Conservation (phyloP, 2,329 filamentous ascomycete species). For the Sarocladium kiliense region DNA sequence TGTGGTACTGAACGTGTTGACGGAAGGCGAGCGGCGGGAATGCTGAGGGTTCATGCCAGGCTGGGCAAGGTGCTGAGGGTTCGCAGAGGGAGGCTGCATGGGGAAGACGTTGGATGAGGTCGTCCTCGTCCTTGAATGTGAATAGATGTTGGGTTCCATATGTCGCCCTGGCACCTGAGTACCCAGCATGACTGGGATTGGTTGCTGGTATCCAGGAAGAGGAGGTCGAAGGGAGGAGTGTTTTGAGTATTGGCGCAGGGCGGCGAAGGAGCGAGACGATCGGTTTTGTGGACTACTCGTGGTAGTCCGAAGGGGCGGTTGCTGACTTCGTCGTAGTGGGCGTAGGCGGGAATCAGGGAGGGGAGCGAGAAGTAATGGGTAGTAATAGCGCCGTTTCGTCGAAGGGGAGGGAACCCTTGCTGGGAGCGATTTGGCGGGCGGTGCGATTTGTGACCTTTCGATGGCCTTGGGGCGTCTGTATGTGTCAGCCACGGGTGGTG, state of each 20-base stretch:
- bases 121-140: slow-evolving; percentile 51
- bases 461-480: slow-evolving; percentile 1
- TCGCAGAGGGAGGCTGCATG: slow-evolving; percentile 16
- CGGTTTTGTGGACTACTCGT: neutral
- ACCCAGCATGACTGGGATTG: neutral
- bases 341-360: slow-evolving; percentile 3
- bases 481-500: slow-evolving; percentile 3
- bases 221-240: neutral
- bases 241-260: neutral
- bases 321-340: slow-evolving; percentile 3
- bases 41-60: slow-evolving; percentile 28
- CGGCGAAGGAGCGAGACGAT: neutral
- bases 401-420: slow-evolving; percentile 9
- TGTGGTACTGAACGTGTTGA: slow-evolving; percentile 65
- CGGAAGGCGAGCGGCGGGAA: slow-evolving; percentile 54
- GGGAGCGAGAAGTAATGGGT: neutral
- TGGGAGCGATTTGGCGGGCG: neutral
- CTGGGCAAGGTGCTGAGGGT: slow-evolving; percentile 26
- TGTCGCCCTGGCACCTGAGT: neutral
- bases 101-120: slow-evolving; percentile 51
- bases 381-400: slow-evolving; percentile 9
- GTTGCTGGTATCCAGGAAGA: neutral
- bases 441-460: neutral
- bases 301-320: neutral
- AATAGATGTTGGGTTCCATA: slow-evolving; percentile 35